Evolutionary conservation across 129 eudicot genomes (phyloP).

Genomic region (Centella asiatica): DNA sequence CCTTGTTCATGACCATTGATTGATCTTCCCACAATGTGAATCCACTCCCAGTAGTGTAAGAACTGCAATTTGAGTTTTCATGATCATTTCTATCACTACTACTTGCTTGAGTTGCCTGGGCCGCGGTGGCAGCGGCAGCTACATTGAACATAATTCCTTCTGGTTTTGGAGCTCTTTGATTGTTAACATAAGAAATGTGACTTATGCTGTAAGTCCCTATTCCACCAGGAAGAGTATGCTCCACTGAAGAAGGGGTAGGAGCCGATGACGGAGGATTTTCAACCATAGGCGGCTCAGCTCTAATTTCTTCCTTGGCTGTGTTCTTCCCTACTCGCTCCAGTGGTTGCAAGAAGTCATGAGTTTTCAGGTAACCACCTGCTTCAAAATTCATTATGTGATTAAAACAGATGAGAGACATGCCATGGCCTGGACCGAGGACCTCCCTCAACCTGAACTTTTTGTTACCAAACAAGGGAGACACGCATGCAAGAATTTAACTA

Average conservation of each 20-base stretch:
- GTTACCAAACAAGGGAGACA: too few relatives aligned
- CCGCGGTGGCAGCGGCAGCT: too few relatives aligned
- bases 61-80: constrained; percentile 71
- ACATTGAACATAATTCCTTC: background rate
- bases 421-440: too few relatives aligned
- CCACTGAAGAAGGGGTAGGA: constrained; percentile 34
- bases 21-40: constrained; percentile 85
- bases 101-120: constrained; percentile 22
- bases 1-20: constrained; percentile 51
- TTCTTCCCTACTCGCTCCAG: constrained; percentile 51
- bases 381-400: background rate
- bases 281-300: constrained; percentile 15
- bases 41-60: constrained; percentile 75
- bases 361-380: constrained; percentile 58
- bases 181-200: constrained; percentile 51
- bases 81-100: constrained; percentile 62
- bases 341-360: constrained; percentile 91
- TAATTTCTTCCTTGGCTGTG: constrained; percentile 30
- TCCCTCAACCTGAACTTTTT: too few relatives aligned
- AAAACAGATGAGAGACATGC: background rate
- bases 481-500: too few relatives aligned
- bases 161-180: constrained; percentile 14
- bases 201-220: constrained; percentile 70
- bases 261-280: constrained; percentile 32
- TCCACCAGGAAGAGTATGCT: constrained; percentile 75